These are phyloP conservation scores for Stropharia rugosoannulata DNA, from an alignment of 768 basidiomycete species.

Conservation along the genomic window DNA sequence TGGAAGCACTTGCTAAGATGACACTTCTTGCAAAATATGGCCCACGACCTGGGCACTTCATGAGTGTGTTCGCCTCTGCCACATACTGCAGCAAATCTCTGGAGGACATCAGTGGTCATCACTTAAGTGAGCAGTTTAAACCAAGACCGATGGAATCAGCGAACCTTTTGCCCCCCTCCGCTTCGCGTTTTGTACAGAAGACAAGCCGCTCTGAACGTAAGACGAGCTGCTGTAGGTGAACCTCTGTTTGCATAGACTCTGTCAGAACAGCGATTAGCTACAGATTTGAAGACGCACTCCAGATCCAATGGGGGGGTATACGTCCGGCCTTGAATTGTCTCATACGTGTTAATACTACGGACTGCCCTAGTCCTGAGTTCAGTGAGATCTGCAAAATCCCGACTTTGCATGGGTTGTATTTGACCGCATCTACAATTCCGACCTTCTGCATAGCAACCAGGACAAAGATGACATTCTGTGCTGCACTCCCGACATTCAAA, in stretches of 20 bases:
- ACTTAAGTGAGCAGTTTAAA: not conserved
- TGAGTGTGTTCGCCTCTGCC: slow-evolving; percentile 17
- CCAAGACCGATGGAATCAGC: not conserved
- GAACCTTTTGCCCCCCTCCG: slow-evolving; percentile 5
- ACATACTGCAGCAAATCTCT: slow-evolving; percentile 7
- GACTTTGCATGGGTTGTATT: slow-evolving; percentile 64
- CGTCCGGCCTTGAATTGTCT: not conserved
- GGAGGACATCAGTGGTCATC: not conserved
- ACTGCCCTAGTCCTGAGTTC: slow-evolving; percentile 10
- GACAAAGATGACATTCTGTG: slow-evolving; percentile 45
- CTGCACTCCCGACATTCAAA: slow-evolving; percentile 65
- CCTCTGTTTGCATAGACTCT: slow-evolving; percentile 1
- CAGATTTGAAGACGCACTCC: slow-evolving; percentile 3
- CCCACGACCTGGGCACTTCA: slow-evolving; percentile 16
- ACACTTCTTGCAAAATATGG: slow-evolving; percentile 39
- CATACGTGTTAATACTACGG: slow-evolving; percentile 7
- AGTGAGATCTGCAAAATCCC: slow-evolving; percentile 46
- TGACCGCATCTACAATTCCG: slow-evolving; percentile 61
- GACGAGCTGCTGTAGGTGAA: slow-evolving; percentile 2
- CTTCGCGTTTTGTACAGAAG: slow-evolving; percentile 20
- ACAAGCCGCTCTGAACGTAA: slow-evolving; percentile 29
- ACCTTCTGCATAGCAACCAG: slow-evolving; percentile 76
- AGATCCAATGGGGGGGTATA: slow-evolving; percentile 5
- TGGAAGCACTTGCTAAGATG: slow-evolving; percentile 36
- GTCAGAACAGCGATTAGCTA: not conserved